Evolutionary conservation across 176 grass and related monocot species (phyloP).

Genomic region (Musa acuminata): DNA sequence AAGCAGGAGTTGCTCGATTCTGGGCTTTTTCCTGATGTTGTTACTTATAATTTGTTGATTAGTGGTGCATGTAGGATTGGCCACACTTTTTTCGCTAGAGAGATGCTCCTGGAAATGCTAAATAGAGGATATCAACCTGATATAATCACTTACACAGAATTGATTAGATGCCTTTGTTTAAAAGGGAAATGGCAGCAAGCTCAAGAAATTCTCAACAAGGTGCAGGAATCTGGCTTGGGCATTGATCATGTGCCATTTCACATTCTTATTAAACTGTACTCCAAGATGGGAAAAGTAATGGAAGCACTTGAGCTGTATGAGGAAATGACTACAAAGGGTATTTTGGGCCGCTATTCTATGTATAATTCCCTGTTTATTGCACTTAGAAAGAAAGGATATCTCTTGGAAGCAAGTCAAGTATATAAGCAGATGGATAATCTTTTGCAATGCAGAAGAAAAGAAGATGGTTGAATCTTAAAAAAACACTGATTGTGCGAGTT

Average conservation of each 20-base stretch:
- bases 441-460: slow-evolving; percentile 13
- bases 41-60: slow-evolving; percentile 46
- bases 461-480: neutral
- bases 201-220: slow-evolving; percentile 21
- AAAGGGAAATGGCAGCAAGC: slow-evolving; percentile 35
- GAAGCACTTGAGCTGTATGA: slow-evolving; percentile 32
- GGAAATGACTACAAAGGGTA: slow-evolving; percentile 37
- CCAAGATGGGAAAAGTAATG: slow-evolving; percentile 20
- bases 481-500: neutral
- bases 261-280: slow-evolving; percentile 32
- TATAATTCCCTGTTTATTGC: slow-evolving; percentile 33
- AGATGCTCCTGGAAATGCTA: slow-evolving; percentile 34
- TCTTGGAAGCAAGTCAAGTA: slow-evolving; percentile 25
- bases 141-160: slow-evolving; percentile 43
- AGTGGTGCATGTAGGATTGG: slow-evolving; percentile 32
- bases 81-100: slow-evolving; percentile 19
- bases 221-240: slow-evolving; percentile 28
- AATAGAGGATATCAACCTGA: slow-evolving; percentile 33
- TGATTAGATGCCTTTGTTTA: slow-evolving; percentile 38
- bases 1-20: slow-evolving; percentile 36
- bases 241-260: slow-evolving; percentile 45
- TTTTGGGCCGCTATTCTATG: slow-evolving; percentile 24
- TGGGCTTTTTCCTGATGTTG: slow-evolving; percentile 38
- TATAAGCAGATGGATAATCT: slow-evolving; percentile 28
- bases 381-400: slow-evolving; percentile 28